These are phyloP conservation scores for Mitragyna speciosa DNA, from an alignment of 257 asterid genomes.

Conservation along the genomic window DNA sequence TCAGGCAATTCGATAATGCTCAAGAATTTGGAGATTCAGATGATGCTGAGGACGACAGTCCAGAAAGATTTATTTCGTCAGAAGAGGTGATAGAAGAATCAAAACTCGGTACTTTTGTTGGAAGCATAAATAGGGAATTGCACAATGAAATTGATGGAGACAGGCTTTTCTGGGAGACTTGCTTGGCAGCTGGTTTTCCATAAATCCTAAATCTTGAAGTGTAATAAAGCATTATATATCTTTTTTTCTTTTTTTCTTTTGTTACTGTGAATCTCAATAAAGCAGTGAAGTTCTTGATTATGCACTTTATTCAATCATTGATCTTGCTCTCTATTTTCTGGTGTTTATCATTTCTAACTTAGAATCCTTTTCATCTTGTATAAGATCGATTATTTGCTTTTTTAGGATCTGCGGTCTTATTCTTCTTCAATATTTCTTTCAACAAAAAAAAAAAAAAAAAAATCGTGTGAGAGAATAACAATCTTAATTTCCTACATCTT, in stretches of 20 bases:
- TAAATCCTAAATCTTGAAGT: not conserved
- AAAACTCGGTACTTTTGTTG: not conserved
- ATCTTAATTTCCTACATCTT: no score
- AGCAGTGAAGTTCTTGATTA: not conserved
- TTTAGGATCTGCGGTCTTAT: no score
- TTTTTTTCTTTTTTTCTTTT: not conserved
- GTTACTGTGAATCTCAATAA: not conserved
- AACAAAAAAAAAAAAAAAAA: no score
- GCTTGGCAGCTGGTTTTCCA: slow-evolving; percentile 33
- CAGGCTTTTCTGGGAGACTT: slow-evolving; percentile 31
- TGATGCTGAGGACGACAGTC: not conserved
- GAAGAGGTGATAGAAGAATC: slow-evolving; percentile 11
- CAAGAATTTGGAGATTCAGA: not conserved
- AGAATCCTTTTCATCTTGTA: no score
- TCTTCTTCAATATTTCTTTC: no score
- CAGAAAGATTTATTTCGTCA: slow-evolving; percentile 6
- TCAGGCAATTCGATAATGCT: not conserved
- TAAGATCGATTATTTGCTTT: no score
- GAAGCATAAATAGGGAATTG: not conserved
- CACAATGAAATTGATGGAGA: slow-evolving; percentile 18
- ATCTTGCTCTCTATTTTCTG: no score
- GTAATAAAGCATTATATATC: not conserved
- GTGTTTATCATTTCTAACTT: no score
- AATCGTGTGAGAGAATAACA: no score
- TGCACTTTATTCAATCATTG: no score